Conservation (phyloP, 257 asterid genomes). For the Forsythia suspensa region DNA sequence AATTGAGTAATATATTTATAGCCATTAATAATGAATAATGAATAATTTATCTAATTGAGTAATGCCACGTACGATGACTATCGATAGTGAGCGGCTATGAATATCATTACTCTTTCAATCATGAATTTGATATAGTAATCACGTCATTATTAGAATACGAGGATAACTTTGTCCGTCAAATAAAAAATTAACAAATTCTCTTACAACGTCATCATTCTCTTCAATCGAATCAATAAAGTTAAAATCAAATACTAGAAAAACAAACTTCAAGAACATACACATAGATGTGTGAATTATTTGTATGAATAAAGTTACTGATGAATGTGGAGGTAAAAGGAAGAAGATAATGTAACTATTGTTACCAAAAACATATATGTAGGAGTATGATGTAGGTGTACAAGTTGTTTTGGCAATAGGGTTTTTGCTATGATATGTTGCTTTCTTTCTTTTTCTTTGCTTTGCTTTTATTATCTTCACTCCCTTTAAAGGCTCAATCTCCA, state of each 20-base stretch:
- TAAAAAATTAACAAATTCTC: too few relatives aligned
- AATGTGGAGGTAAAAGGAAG: neutral
- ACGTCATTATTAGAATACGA: too few relatives aligned
- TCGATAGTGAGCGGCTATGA: too few relatives aligned
- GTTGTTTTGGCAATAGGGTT: conserved; percentile 29
- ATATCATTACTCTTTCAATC: too few relatives aligned
- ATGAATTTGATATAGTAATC: too few relatives aligned
- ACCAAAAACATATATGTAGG: neutral
- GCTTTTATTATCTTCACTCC: conserved; percentile 10
- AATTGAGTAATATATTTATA: too few relatives aligned
- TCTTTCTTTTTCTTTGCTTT: conserved; percentile 40
- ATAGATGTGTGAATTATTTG: too few relatives aligned
- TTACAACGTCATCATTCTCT: neutral
- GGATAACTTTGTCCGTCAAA: neutral
- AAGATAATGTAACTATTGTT: neutral
- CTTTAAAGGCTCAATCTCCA: conserved; percentile 49
- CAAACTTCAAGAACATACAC: neutral
- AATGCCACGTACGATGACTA: too few relatives aligned
- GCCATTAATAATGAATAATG: too few relatives aligned
- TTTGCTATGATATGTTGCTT: conserved; percentile 49
- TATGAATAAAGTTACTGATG: neutral
- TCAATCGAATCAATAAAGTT: neutral
- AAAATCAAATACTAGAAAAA: neutral
- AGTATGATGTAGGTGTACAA: conserved; percentile 13
- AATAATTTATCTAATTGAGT: too few relatives aligned